Percentiles rank a stretch among this genome's conserved stretches.
These are phyloP conservation scores for Yamadazyma triangularis DNA, from an alignment of 1,139 yeast genomes.

Conservation along the genomic window DNA sequence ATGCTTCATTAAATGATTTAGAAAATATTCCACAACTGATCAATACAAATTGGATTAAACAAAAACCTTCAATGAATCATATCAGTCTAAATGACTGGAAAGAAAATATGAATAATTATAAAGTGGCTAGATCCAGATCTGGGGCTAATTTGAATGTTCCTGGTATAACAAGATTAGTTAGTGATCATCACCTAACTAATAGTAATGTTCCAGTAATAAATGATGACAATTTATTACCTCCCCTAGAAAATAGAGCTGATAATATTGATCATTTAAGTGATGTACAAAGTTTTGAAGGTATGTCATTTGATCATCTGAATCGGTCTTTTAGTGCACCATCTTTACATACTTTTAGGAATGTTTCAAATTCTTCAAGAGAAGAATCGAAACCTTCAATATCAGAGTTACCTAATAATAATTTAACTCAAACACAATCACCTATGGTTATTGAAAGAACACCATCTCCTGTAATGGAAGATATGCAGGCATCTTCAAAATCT, in stretches of 20 bases:
- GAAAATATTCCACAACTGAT: conserved; percentile 26
- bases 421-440: conserved; percentile 11
- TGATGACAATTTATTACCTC: conserved; percentile 17
- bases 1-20: conserved; percentile 22
- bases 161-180: conserved; percentile 11
- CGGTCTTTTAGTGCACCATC: conserved; percentile 40
- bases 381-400: neutral
- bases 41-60: conserved; percentile 8
- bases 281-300: conserved; percentile 5
- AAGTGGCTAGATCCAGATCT: conserved; percentile 19
- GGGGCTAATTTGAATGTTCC: conserved; percentile 12
- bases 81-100: conserved; percentile 34
- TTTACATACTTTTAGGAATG: conserved; percentile 30
- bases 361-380: conserved; percentile 7
- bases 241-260: conserved; percentile 16
- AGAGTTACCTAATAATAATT: neutral
- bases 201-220: conserved; percentile 7
- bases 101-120: conserved; percentile 19
- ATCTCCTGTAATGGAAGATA: conserved; percentile 6
- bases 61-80: conserved; percentile 12
- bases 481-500: conserved; percentile 8
- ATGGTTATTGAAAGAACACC: too few species aligned
- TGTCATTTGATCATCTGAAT: conserved; percentile 18
- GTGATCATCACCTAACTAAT: conserved; percentile 8
- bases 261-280: conserved; percentile 30